A percentile compares a stretch with the other conserved stretches of the same genome.
phyloP scores from a whole-genome alignment of 345 rosid genomes.

The Psidium friedrichsthalianum region DNA sequence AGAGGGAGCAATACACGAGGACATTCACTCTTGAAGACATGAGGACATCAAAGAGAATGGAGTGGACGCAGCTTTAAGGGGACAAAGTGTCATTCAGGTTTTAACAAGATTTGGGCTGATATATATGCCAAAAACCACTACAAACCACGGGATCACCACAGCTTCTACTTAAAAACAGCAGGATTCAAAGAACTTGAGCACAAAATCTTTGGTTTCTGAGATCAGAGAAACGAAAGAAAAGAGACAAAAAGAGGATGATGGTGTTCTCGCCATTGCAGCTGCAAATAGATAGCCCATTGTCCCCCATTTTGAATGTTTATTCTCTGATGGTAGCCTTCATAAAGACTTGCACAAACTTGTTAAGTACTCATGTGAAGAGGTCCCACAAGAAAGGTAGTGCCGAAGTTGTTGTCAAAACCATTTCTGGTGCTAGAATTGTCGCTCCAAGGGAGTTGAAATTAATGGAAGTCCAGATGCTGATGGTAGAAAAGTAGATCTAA shows the following conservation, averaged over 20 bases:
- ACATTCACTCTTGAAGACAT: no score
- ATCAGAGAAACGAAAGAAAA: slow-evolving; percentile 86
- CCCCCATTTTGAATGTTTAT: slow-evolving; percentile 63
- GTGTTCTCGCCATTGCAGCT: slow-evolving; percentile 64
- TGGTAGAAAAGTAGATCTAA: slow-evolving; percentile 19
- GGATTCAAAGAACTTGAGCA: slow-evolving; percentile 91
- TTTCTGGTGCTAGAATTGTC: slow-evolving; percentile 3
- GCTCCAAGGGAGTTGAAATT: slow-evolving; percentile 32
- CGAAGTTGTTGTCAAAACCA: slow-evolving; percentile 33
- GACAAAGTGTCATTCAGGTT: slow-evolving; percentile 83
- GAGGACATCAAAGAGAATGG: no score
- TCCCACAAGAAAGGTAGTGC: slow-evolving; percentile 25
- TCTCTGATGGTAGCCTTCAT: slow-evolving; percentile 52
- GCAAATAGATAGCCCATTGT: slow-evolving; percentile 56
- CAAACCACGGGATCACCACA: slow-evolving; percentile 96
- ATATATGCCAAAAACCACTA: slow-evolving; percentile 86
- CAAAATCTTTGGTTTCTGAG: slow-evolving; percentile 79
- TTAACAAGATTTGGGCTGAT: slow-evolving; percentile 95
- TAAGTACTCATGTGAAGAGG: slow-evolving; percentile 87
- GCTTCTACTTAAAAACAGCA: slow-evolving; percentile 99
- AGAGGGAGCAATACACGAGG: no score
- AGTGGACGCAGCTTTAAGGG: no score
- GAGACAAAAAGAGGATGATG: slow-evolving; percentile 69
- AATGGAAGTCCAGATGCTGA: slow-evolving; percentile 41
- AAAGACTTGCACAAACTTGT: slow-evolving; percentile 82